These are phyloP conservation scores for Tuber microsphaerosporum DNA, from an alignment of 495 filamentous ascomycete genomes.

Conservation along the genomic window DNA sequence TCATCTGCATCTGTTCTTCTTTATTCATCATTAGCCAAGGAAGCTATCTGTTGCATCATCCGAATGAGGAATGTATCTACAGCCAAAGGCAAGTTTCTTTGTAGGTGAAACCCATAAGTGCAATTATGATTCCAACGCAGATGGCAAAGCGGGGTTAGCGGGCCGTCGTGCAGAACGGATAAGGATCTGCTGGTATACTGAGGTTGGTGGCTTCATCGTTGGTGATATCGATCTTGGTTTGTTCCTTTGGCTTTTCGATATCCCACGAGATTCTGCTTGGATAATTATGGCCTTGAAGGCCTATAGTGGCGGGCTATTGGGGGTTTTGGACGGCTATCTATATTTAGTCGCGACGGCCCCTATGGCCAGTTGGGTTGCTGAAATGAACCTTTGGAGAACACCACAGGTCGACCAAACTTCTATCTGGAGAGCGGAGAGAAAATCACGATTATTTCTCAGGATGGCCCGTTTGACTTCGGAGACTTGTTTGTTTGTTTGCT, in stretches of 20 bases:
- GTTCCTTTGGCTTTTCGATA: not conserved
- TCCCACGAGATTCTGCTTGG: not conserved
- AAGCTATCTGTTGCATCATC: not conserved
- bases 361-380: not conserved
- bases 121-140: not conserved
- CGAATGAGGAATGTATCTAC: not conserved
- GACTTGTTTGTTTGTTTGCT: not conserved
- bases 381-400: not conserved
- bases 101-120: not conserved
- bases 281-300: not conserved
- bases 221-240: not conserved
- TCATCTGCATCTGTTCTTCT: not conserved
- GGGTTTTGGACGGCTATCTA: not conserved
- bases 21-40: not conserved
- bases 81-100: not conserved
- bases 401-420: not conserved
- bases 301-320: not conserved
- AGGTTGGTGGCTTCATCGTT: not conserved
- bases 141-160: not conserved
- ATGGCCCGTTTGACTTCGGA: not conserved
- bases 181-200: not conserved
- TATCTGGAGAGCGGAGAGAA: not conserved
- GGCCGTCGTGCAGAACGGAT: no score
- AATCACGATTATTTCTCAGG: not conserved
- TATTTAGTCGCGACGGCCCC: not conserved